Evolutionary conservation across 345 rosid genomes (phyloP), one percentile per base, ranked within the genome.

Genomic region (Eutrema yunnanense): DNA sequence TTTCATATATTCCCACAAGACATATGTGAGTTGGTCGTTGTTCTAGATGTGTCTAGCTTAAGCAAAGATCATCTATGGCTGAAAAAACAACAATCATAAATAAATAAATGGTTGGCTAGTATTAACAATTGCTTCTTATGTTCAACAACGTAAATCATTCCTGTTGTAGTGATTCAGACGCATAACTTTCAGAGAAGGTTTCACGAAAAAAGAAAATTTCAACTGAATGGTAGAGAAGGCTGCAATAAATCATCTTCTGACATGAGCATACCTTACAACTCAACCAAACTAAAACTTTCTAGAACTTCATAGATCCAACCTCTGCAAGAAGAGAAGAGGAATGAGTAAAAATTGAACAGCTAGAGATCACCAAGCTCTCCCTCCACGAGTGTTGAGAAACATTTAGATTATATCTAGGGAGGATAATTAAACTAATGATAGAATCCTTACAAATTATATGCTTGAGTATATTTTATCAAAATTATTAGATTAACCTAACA

Each of bases 211-310:
- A 16, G 16, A 16, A 16, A 34, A 2, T 3, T 38, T 34, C n/a
- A 64, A 12, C 13, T 41, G 22, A 30, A 40, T 41, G 34, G 55
- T 41, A 30, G 40, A 30, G 69, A 36, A 56, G 27, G 47, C 34
- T 19, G 51, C 37, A 62, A 40, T 5, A 12, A 57, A 30, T 14
- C 49, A 40, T 26, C 16, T 66, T 55, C 12, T 48, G 32, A 19
- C 42, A 19, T 19, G 22, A 19, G 22, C 22, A 19, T 19, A 19
- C 22, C 22, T 19, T 19, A 19, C 22, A 66, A 32, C 49, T 66
- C 69, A 93, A 82, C 98, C 98, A 93, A 55, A 86, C 79, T 73
- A 93, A 65, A 53, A 90, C 94, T 80, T 87, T 93, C 10, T 85
- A 90, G 78, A 89, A 89, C 53, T 78, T 87, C 69, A 82, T 73